These are phyloP conservation scores for Diaporthe longicolla DNA, from an alignment of 2,329 filamentous ascomycete genomes.

Conservation along the genomic window DNA sequence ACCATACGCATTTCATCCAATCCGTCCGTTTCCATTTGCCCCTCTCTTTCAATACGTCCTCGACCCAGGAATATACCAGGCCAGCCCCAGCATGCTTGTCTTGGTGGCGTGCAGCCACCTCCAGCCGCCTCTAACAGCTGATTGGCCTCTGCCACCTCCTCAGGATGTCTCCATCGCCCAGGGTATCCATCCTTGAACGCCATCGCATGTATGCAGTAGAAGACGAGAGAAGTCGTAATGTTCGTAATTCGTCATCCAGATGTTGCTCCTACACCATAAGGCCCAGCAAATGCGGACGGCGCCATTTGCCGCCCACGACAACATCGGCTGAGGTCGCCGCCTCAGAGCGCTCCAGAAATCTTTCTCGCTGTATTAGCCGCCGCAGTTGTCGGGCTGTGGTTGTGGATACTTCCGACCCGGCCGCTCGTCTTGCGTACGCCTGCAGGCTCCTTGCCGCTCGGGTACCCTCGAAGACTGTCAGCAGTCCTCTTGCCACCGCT, in stretches of 20 bases:
- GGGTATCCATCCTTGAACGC: conserved; percentile 33
- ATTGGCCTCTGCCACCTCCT: not conserved
- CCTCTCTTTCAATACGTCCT: not conserved
- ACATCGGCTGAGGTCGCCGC: not conserved
- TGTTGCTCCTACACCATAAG: conserved; percentile 32
- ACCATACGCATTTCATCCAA: conserved; percentile 23
- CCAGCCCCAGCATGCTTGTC: not conserved
- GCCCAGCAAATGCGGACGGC: conserved; percentile 2
- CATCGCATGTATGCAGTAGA: conserved; percentile 42
- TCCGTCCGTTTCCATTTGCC: not conserved
- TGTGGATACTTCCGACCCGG: conserved; percentile 71
- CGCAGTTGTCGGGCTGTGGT: conserved; percentile 56
- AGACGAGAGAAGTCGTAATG: conserved; percentile 41
- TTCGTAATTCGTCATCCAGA: conserved; percentile 43
- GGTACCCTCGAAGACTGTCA: conserved; percentile 59
- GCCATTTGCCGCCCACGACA: conserved; percentile 4
- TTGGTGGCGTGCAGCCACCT: not conserved
- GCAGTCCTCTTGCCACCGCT: conserved; percentile 50
- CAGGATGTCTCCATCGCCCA: conserved; percentile 1
- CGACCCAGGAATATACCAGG: conserved; percentile 11
- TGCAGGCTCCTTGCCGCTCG: conserved; percentile 60
- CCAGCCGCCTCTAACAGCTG: not conserved
- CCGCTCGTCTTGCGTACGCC: conserved; percentile 77
- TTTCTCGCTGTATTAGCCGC: conserved; percentile 65
- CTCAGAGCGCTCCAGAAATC: conserved; percentile 59